Conservation (phyloP, 805 yeast genomes). For the Suhomyces canberraensis region DNA sequence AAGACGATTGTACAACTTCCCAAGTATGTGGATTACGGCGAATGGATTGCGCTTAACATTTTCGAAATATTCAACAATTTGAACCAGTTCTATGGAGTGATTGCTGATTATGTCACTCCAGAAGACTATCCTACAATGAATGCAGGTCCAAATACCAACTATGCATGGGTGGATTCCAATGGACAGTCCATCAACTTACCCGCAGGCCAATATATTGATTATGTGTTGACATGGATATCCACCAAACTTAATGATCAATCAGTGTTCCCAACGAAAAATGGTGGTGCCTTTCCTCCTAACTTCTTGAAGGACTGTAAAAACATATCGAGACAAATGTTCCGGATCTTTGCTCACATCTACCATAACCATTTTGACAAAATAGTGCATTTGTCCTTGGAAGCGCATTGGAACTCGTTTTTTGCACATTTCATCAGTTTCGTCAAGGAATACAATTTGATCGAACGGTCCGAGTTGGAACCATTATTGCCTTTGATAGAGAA, state of each 20-base stretch:
- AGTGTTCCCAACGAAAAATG: constrained; percentile 87
- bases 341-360: constrained; percentile 93
- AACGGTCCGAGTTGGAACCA: constrained; percentile 76
- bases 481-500: constrained; percentile 70
- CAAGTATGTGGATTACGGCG: constrained; percentile 88
- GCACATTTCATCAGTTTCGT: constrained; percentile 89
- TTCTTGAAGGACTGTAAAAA: constrained; percentile 81
- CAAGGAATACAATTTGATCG: constrained; percentile 79
- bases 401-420: constrained; percentile 97
- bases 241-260: constrained; percentile 85
- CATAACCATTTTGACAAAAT: constrained; percentile 92
- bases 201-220: constrained; percentile 89
- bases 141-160: constrained; percentile 91
- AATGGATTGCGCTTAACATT: constrained; percentile 92
- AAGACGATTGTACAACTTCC: constrained; percentile 94
- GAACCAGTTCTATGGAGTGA: constrained; percentile 85
- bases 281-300: constrained; percentile 84
- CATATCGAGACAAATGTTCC: constrained; percentile 86
- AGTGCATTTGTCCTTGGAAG: constrained; percentile 88
- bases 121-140: constrained; percentile 90
- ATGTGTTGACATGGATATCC: constrained; percentile 86
- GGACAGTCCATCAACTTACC: constrained; percentile 84
- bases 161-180: constrained; percentile 78
- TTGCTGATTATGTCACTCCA: constrained; percentile 87
- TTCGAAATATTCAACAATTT: constrained; percentile 86